Evolutionary conservation across 441 rosid genomes (phyloP).

Genomic region (Populus hybrid): DNA sequence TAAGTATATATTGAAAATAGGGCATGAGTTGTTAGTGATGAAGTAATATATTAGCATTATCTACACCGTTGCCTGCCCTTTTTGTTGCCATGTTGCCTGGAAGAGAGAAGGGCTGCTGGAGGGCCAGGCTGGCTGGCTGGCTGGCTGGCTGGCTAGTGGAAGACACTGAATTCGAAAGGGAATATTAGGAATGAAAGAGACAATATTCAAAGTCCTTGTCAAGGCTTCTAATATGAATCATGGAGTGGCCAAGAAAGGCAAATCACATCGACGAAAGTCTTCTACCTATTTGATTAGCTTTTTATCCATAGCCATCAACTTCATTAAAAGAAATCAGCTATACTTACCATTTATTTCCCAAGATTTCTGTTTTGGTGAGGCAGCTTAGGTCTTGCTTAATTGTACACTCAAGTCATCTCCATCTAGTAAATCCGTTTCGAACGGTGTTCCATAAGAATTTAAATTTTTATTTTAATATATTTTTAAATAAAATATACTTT

Average conservation of each 20-base stretch:
- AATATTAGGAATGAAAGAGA: background rate
- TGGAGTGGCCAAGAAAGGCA: background rate
- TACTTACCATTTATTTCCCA: background rate
- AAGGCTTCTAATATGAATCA: background rate
- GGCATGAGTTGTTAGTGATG: constrained; percentile 2
- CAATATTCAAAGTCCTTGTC: constrained; percentile 1
- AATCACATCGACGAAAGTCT: background rate
- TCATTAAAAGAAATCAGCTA: background rate
- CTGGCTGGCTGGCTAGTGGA: background rate
- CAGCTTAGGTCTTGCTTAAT: background rate
- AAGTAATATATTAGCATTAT: background rate
- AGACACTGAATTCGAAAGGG: background rate
- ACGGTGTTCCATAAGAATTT: too few species aligned
- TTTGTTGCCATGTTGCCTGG: background rate
- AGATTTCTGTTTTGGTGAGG: background rate
- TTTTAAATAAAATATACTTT: too few species aligned
- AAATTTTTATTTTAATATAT: too few species aligned
- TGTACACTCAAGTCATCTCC: background rate
- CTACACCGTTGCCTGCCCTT: background rate
- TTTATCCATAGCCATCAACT: background rate
- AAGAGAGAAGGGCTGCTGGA: background rate
- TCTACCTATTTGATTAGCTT: background rate
- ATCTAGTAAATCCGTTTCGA: background rate
- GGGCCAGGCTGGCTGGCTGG: background rate
- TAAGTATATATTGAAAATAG: background rate